Evolutionary conservation across 306 rosid species (phyloP).

Genomic region (Castanea crenata): DNA sequence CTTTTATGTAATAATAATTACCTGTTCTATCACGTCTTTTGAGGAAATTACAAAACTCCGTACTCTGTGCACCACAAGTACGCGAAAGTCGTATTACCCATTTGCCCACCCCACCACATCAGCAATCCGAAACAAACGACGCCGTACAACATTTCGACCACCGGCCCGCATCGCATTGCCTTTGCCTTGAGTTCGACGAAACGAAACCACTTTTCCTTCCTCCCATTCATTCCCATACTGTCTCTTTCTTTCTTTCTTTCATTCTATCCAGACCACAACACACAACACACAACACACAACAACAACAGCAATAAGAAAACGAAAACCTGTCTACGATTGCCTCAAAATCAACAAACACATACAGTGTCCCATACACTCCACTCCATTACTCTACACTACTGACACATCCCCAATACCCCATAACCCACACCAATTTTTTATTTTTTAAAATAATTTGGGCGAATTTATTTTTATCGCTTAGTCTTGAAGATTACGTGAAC

Average conservation of each 20-base stretch:
- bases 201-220: neutral
- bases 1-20: no score
- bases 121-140: neutral
- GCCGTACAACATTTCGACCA: neutral
- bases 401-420: no score
- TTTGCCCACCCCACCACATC: neutral
- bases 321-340: neutral
- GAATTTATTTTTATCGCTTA: constrained; percentile 18
- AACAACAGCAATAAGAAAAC: neutral
- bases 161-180: neutral
- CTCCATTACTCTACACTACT: neutral
- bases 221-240: neutral
- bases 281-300: no score
- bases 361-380: neutral
- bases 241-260: neutral
- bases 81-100: neutral
- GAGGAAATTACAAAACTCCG: neutral
- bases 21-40: no score
- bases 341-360: neutral
- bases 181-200: neutral
- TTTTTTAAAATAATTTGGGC: neutral
- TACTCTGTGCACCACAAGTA: neutral
- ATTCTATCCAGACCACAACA: neutral
- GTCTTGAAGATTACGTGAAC: constrained; percentile 39
- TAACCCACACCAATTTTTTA: neutral